These are phyloP conservation scores for Blastobotrys arbuscula DNA, from an alignment of 1,139 yeast species.

Conservation along the genomic window DNA sequence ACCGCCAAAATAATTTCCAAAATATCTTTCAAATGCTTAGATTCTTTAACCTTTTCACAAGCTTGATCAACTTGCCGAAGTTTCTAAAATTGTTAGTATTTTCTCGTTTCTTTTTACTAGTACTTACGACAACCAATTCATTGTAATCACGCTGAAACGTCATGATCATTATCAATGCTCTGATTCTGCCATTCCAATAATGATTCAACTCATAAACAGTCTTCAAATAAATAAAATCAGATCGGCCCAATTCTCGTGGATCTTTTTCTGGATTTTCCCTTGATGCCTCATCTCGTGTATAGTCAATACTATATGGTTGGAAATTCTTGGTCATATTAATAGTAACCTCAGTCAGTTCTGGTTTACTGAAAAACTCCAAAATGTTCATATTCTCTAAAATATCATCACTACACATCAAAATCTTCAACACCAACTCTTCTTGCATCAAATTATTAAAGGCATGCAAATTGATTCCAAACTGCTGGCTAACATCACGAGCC, in stretches of 20 bases:
- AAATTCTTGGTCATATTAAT: constrained; percentile 59
- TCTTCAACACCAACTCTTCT: constrained; percentile 56
- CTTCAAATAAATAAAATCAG: constrained; percentile 75
- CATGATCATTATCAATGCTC: constrained; percentile 61
- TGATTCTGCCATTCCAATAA: constrained; percentile 85
- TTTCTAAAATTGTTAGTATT: constrained; percentile 33
- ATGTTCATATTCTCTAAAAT: constrained; percentile 64
- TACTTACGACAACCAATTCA: constrained; percentile 45
- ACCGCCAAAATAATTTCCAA: constrained; percentile 74
- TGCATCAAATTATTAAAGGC: constrained; percentile 62
- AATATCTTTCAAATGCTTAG: constrained; percentile 60
- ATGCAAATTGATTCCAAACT: constrained; percentile 88
- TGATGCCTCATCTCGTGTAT: constrained; percentile 31
- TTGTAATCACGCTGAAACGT: constrained; percentile 70
- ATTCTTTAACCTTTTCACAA: constrained; percentile 51
- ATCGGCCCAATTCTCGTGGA: constrained; percentile 62
- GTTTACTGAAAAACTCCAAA: constrained; percentile 74
- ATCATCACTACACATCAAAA: constrained; percentile 67
- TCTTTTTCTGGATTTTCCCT: constrained; percentile 48
- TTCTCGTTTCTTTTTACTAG: not conserved
- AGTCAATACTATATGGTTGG: constrained; percentile 64
- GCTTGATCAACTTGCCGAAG: constrained; percentile 65
- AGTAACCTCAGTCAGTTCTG: constrained; percentile 67
- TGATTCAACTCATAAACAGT: constrained; percentile 69
- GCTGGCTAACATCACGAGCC: constrained; percentile 78